Evolutionary conservation across 2,329 filamentous ascomycete genomes (phyloP), one percentile per base, ranked within the genome.

Genomic region (Didymella pomorum): DNA sequence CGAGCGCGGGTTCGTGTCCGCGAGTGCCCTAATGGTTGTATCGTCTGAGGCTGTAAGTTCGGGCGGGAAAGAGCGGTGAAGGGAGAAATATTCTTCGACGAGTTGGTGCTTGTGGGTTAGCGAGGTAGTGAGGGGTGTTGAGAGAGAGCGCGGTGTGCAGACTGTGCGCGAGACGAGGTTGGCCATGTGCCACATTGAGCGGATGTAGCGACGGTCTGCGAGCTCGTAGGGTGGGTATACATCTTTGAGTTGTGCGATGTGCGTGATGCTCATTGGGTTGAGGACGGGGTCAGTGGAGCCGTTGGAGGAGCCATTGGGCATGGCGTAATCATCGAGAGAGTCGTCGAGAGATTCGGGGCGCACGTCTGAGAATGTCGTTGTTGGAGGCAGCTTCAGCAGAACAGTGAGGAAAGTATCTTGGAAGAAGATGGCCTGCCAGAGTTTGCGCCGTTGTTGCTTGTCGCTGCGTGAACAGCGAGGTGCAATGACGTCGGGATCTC

Each of bases 351-450:
- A 89, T 58, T 92, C 89, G 3, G 93, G 89, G 3, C 84, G 86
- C 37, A 93, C 90, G 70, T 94, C 91, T 3, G 89, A 92, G 72
- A 93, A 91, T 0, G 89, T 93, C 1, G 89, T 89, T 16, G 86
- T 90, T 0, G 91, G 91, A 0, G 91, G 91, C 1, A 94, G 82
- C 21, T 91, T 91, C 25, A 93, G 82, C 0, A 93, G 83, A 0
- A 93, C 89, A 0, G 90, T 93, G 3, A 93, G 79, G 71, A 93
- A 93, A 0, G 91, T 93, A 73, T 94, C 91, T 75, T 94, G 91
- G 14, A 92, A 84, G 25, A 92, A 80, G 1, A 93, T 89, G 2
- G 91, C 90, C 74, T 93, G 90, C 91, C 91, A 94, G 2, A 93
- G 82, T 71, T 93, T 93, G 48, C 90, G 84, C 23, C 91, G 84